Conservation (phyloP, 2,329 filamentous ascomycete genomes). For the Anthostomella pinea region DNA sequence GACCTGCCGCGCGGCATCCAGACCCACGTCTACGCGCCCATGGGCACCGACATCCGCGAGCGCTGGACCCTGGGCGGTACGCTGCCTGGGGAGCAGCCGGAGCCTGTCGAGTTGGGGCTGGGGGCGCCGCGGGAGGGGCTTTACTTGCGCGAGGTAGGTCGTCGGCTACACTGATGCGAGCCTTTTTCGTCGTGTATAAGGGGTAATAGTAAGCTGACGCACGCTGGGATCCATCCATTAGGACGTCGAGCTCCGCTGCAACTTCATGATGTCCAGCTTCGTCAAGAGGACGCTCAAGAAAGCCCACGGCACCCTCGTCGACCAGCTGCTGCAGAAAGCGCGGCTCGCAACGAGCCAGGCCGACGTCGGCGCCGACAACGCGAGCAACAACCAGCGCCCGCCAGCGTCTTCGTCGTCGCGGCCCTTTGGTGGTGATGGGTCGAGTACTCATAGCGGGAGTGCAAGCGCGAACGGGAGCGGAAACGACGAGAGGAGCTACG, state of each 20-base stretch:
- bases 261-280: slow-evolving; percentile 70
- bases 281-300: slow-evolving; percentile 81
- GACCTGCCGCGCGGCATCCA: slow-evolving; percentile 70
- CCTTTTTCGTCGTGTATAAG: no score
- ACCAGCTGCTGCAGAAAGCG: slow-evolving; percentile 55
- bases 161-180: no score
- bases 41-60: slow-evolving; percentile 74
- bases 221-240: no score
- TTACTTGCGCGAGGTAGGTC: slow-evolving; percentile 67
- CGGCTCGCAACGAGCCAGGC: slow-evolving; percentile 24
- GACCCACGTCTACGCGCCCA: slow-evolving; percentile 80
- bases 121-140: slow-evolving; percentile 65
- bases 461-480: no score
- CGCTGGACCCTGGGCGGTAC: slow-evolving; percentile 76
- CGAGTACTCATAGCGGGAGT: slow-evolving; percentile 11
- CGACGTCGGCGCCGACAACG: not conserved
- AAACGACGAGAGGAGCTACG: no score
- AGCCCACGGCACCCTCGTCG: slow-evolving; percentile 68
- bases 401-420: slow-evolving; percentile 5
- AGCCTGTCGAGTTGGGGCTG: slow-evolving; percentile 64
- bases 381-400: not conserved
- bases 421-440: no score
- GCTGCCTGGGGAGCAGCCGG: slow-evolving; percentile 65
- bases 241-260: slow-evolving; percentile 81
- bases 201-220: no score